Base-by-base conservation (phyloP, 1,284 basidiomycete species). In the Trichosporon coremiiforme region DNA sequence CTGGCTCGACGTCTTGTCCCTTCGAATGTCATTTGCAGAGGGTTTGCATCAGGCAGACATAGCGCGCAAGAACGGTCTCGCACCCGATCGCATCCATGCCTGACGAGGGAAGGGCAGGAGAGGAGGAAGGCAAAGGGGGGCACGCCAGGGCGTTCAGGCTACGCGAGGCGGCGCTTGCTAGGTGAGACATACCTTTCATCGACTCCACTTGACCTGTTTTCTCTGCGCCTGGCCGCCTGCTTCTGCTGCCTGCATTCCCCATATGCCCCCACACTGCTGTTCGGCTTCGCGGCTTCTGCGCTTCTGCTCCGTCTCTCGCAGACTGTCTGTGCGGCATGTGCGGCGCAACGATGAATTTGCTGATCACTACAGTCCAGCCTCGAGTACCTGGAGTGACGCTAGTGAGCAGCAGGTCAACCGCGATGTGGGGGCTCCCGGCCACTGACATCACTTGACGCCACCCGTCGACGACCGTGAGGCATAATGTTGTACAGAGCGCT, bases 371-470 rank as follows among this genome's bases (percentile, higher is more conserved):
- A 4, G 33, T 33, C 33, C 8, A n/a, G n/a, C n/a, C n/a, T n/a
- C n/a, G n/a, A n/a, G n/a, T n/a, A n/a, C n/a, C n/a, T n/a, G n/a
- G n/a, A n/a, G 33, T 7, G 41, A 45, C 47, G 47, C 20, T 22
- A 53, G 47, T 22, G 47, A 53, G 33, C n/a, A 7, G 45, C 3
- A 7, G 41, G 13, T 45, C 41, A 47, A 17, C 6, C 47, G 17
- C 8, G 33, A 8, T 4, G 41, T 4, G 15, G 41, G 41, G 17
- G n/a, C n/a, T 15, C 15, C 47, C 20, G 47, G 20, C 47, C 47
- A 53, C 47, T 53, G 47, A 53, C 47, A 53, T 53, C 47, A 53
- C 47, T 53, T 2, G n/a, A 20, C 47, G 47, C 47, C 47, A 53
- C 20, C 41, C 36, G 12, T 33, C 33, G 38, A 15, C 10, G 4